Evolutionary conservation across 2,329 filamentous ascomycete species (phyloP).

Genomic region (Stagonosporopsis cucurbitacearum): DNA sequence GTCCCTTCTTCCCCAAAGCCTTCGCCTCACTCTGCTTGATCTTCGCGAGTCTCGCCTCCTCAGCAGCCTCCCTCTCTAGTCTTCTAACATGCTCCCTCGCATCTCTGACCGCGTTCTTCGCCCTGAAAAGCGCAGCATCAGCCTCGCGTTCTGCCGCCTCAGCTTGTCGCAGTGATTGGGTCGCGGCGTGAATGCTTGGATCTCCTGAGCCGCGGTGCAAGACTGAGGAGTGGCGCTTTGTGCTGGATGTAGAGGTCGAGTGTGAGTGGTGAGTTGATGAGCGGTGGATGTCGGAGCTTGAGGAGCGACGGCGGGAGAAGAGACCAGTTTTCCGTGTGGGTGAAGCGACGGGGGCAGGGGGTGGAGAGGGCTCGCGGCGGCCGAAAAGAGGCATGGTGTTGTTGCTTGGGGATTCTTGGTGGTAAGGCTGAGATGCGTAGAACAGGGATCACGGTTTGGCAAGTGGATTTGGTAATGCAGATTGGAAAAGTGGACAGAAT

Average conservation of each 20-base stretch:
- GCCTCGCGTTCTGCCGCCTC: constrained; percentile 70
- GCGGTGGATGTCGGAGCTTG: constrained; percentile 33
- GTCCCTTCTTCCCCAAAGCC: constrained; percentile 71
- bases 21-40: constrained; percentile 71
- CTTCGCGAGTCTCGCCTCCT: constrained; percentile 63
- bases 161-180: constrained; percentile 67
- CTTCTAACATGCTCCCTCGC: constrained; percentile 68
- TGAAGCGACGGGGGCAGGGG: constrained; percentile 26
- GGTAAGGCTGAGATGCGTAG: background rate
- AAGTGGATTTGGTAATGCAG: background rate
- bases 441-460: background rate
- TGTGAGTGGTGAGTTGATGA: constrained; percentile 18
- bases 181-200: constrained; percentile 66
- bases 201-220: constrained; percentile 60
- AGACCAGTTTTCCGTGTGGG: constrained; percentile 39
- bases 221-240: constrained; percentile 41
- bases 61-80: constrained; percentile 67
- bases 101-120: constrained; percentile 65
- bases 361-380: constrained; percentile 34
- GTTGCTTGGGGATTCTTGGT: background rate
- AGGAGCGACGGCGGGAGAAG: constrained; percentile 49
- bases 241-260: constrained; percentile 34
- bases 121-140: constrained; percentile 66
- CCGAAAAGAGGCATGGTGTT: constrained; percentile 46
- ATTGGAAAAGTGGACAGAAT: constrained; percentile 10